phyloP scores from a whole-genome alignment of 108 stramenopile genomes.

The Conticribra guillardii region DNA sequence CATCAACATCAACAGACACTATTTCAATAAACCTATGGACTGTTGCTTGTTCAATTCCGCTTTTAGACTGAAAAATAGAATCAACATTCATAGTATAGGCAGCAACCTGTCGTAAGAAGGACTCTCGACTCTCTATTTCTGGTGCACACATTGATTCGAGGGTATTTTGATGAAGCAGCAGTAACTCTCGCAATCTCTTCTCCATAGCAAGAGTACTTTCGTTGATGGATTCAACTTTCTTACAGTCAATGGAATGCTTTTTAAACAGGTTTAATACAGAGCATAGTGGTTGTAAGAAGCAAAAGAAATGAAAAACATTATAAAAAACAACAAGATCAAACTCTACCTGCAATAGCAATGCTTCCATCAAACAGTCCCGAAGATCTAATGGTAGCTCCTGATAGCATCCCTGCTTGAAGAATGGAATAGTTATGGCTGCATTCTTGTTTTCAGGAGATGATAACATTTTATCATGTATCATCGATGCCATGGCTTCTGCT shows the following conservation, averaged over 20 bases:
- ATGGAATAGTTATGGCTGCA: slow-evolving; percentile 55
- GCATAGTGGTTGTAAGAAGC: too few relatives aligned
- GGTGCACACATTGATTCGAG: slow-evolving; percentile 12
- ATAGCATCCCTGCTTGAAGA: slow-evolving; percentile 32
- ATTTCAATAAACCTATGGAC: slow-evolving; percentile 19
- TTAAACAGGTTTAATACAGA: not conserved
- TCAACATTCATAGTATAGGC: not conserved
- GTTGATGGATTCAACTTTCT: not conserved
- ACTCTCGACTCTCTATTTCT: slow-evolving; percentile 5
- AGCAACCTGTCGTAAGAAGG: slow-evolving; percentile 7
- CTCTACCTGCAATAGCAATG: slow-evolving; percentile 56
- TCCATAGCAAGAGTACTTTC: slow-evolving; percentile 6
- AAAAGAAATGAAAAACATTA: slow-evolving; percentile 9
- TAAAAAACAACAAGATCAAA: slow-evolving; percentile 45
- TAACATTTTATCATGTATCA: slow-evolving; percentile 22
- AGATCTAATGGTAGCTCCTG: slow-evolving; percentile 65
- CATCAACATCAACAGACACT: slow-evolving; percentile 21
- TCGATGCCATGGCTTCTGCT: slow-evolving; percentile 52
- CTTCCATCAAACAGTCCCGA: slow-evolving; percentile 52
- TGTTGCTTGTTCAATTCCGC: not conserved
- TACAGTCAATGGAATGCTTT: slow-evolving; percentile 17
- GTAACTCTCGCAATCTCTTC: slow-evolving; percentile 5
- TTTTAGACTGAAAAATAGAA: not conserved
- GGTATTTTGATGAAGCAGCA: not conserved
- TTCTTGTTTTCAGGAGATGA: slow-evolving; percentile 12